Conservation (phyloP, 225 moss, liverwort and hornwort genomes). For the Antitrichia curtipendula region DNA sequence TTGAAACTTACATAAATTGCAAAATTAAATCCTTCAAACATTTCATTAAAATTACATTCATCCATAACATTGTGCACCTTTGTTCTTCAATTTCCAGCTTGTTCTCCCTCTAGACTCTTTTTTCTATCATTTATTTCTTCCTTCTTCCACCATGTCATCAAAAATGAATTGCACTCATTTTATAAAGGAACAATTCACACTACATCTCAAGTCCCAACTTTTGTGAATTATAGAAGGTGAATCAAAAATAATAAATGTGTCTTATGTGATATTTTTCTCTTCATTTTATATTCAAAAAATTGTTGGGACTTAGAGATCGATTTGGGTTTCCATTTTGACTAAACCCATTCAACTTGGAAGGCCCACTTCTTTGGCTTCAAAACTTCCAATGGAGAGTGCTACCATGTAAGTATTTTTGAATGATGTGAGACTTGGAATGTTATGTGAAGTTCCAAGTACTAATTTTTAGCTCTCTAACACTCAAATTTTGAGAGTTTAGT, state of each 20-base stretch:
- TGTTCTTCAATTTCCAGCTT: not conserved
- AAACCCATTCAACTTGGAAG: too few species aligned
- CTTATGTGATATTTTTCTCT: too few species aligned
- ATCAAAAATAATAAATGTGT: too few species aligned
- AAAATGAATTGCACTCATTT: not conserved
- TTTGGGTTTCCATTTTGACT: not conserved
- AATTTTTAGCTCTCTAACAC: not conserved
- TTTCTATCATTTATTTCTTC: not conserved
- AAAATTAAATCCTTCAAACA: not conserved
- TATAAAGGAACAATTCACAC: not conserved
- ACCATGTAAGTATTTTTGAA: not conserved
- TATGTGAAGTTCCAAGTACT: not conserved
- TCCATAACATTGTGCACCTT: accelerated
- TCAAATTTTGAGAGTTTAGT: not conserved
- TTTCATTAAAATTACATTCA: not conserved
- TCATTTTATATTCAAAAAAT: too few species aligned
- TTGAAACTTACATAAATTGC: not conserved
- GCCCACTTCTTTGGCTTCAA: too few species aligned
- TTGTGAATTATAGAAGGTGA: too few species aligned
- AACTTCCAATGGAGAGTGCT: not conserved
- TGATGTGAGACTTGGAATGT: too few species aligned
- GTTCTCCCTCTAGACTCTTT: not conserved
- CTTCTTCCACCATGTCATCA: too few species aligned
- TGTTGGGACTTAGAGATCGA: too few species aligned
- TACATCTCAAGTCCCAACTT: too few species aligned